phyloP scores from a whole-genome alignment of 306 rosid genomes.

The Prosopis cineraria region DNA sequence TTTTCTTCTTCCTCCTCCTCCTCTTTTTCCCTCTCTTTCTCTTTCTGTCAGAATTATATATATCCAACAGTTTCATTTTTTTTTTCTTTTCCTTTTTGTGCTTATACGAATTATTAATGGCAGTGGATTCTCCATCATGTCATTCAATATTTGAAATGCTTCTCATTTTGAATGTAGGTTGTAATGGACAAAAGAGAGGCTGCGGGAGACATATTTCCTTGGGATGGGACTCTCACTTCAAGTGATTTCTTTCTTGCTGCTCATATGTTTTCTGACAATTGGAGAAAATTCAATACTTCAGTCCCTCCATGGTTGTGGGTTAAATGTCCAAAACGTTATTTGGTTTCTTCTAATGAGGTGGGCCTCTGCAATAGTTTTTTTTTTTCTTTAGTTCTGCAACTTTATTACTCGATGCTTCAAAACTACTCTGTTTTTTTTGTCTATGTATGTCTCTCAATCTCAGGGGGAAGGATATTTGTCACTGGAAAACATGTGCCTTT shows the following conservation, averaged over 20 bases:
- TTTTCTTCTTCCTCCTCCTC: too few species aligned
- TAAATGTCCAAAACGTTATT: constrained; percentile 42
- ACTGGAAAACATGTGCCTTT: constrained; percentile 56
- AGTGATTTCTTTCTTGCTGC: constrained; percentile 62
- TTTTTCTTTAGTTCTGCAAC: not conserved
- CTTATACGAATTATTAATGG: not conserved
- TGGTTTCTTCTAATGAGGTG: constrained; percentile 45
- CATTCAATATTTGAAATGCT: too few species aligned
- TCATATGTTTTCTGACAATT: constrained; percentile 51
- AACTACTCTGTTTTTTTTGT: constrained; percentile 11
- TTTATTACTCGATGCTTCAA: constrained; percentile 3
- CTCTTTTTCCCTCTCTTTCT: too few species aligned
- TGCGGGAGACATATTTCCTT: constrained; percentile 28
- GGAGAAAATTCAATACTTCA: constrained; percentile 52
- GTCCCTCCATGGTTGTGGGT: constrained; percentile 77
- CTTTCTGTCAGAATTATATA: too few species aligned
- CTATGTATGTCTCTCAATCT: constrained; percentile 27
- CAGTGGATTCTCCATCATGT: too few species aligned
- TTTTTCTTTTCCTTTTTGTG: not conserved
- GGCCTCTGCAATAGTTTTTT: constrained; percentile 18
- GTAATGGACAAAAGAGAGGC: constrained; percentile 30
- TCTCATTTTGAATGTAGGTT: constrained; percentile 14
- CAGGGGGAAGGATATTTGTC: constrained; percentile 74
- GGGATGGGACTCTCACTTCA: constrained; percentile 69
- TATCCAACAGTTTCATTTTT: too few species aligned